phyloP scores from a whole-genome alignment of 2,329 filamentous ascomycete species.

The Diatrype stigma region DNA sequence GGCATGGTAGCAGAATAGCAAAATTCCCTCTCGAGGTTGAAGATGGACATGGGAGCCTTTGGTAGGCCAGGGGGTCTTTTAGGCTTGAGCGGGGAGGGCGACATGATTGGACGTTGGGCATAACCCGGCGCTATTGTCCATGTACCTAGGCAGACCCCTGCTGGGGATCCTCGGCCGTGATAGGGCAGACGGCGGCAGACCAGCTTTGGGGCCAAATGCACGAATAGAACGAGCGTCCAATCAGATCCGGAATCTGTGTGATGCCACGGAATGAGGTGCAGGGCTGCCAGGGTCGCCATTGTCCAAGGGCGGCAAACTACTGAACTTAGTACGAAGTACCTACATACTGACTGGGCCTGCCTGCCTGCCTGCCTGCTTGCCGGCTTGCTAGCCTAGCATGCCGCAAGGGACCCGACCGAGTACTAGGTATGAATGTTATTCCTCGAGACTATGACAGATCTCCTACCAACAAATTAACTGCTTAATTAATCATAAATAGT shows the following conservation, averaged over 20 bases:
- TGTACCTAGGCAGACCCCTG: slow-evolving; percentile 25
- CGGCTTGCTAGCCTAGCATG: neutral
- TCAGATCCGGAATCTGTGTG: slow-evolving; percentile 32
- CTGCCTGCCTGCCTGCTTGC: neutral
- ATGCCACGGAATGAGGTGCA: slow-evolving; percentile 37
- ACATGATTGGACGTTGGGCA: slow-evolving; percentile 23
- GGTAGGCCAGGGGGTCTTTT: slow-evolving; percentile 10
- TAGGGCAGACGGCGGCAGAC: no score
- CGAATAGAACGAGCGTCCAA: slow-evolving; percentile 31
- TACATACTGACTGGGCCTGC: neutral
- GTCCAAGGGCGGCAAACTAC: slow-evolving; percentile 40
- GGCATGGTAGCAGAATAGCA: no score
- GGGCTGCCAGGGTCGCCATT: slow-evolving; percentile 29
- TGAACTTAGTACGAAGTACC: slow-evolving; percentile 6
- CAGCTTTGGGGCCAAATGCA: slow-evolving; percentile 17
- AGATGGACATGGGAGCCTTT: slow-evolving; percentile 15
- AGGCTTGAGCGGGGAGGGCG: slow-evolving; percentile 14
- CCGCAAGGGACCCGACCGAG: neutral
- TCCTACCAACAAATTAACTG: no score
- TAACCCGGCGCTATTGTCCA: slow-evolving; percentile 24
- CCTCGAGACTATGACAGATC: no score
- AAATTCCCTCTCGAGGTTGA: slow-evolving; percentile 22
- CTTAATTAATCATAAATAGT: no score
- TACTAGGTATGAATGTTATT: no score
- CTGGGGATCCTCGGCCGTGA: slow-evolving; percentile 28